Evolutionary conservation across 2,329 filamentous ascomycete species (phyloP), one percentile per base, ranked within the genome.

Genomic region (Akanthomyces lecanii): DNA sequence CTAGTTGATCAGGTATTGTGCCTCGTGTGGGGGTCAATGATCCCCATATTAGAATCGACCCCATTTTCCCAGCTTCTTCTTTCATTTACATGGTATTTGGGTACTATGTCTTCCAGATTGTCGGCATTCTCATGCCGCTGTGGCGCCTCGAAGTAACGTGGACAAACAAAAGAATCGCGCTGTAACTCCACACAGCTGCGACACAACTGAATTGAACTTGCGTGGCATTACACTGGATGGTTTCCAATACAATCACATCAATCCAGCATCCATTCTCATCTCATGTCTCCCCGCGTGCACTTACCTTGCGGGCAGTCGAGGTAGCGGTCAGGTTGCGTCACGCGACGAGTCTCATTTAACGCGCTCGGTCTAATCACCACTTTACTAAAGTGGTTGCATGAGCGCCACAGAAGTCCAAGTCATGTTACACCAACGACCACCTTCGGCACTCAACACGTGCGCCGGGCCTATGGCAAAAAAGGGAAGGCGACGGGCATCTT

Each of bases 311-410:
- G 4, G 47, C 47, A 4, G 30, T 50, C 47, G 23, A 28, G 23
- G 47, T 50, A 50, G 47, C 47, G 47, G 55, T 25, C 44, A 45
- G 48, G 44, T n/a, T 40, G 44, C 14, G 21, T 58, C 55, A 58
- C 55, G 55, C 55, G 55, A 58, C 33, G 55, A 42, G 52, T 55
- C 52, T 55, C 52, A 55, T 28, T 55, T 28, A 36, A 55, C 52
- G 52, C 52, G 55, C 14, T 21, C 30, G n/a, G 28, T 14, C 21
- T 11, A 45, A 48, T 36, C 42, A 45, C n/a, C 25, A 23, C 33
- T 23, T 58, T 25, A 42, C n/a, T 44, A 58, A 57, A 58, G 55
- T 58, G 55, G 55, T 50, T 58, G 55, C 55, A 50, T 48, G 44
- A 54, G 55, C 44, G 55, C 55, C 55, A 36, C 55, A 58, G 44